Evolutionary conservation across 108 stramenopile genomes (phyloP).

Genomic region (Hondaea fermentalgiana): DNA sequence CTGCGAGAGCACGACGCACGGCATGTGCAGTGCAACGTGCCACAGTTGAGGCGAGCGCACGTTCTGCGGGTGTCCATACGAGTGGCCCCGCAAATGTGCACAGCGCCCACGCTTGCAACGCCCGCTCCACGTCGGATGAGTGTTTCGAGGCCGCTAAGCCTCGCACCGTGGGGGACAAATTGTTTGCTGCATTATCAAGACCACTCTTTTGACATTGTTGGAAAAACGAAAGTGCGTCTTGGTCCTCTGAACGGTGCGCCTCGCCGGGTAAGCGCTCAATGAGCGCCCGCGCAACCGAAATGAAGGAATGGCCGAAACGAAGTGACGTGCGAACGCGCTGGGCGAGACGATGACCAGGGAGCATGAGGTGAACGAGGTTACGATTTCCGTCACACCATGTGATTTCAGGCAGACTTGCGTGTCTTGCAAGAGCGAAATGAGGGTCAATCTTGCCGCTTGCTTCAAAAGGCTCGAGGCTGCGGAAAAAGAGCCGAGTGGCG

Average conservation of each 20-base stretch:
- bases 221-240: not conserved
- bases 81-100: not conserved
- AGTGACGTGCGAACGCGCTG: not conserved
- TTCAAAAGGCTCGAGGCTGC: not conserved
- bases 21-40: not conserved
- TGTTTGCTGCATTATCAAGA: too few relatives aligned
- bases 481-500: not conserved
- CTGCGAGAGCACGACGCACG: not conserved
- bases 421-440: not conserved
- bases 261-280: not conserved
- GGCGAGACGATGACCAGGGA: not conserved
- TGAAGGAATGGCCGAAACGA: not conserved
- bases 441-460: not conserved
- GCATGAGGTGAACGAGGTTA: not conserved
- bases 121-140: not conserved
- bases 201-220: too few relatives aligned
- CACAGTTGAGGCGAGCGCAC: not conserved
- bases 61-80: not conserved
- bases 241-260: not conserved
- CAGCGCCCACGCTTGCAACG: not conserved
- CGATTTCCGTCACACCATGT: not conserved
- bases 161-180: not conserved
- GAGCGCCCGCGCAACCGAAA: not conserved
- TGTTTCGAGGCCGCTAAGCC: not conserved
- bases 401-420: not conserved